phyloP scores from a whole-genome alignment of 345 rosid species.

The Zanthoxylum bungeanum region DNA sequence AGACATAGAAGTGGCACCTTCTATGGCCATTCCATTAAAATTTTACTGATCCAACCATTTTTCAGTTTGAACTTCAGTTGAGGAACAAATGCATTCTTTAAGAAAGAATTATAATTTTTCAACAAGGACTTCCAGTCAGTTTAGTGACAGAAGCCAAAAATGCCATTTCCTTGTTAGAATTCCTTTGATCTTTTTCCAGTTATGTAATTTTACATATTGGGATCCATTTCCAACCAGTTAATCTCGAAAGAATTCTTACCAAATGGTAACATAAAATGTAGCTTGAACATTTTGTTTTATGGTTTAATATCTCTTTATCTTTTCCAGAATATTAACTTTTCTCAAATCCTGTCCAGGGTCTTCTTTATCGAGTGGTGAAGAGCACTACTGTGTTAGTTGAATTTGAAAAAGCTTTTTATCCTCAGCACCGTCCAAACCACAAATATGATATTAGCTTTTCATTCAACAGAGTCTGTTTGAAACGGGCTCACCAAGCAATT shows the following conservation, averaged over 20 bases:
- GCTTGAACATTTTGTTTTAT: not conserved
- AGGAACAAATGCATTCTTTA: not conserved
- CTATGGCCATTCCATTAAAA: not conserved
- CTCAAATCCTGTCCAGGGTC: constrained; percentile 27
- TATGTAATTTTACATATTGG: not conserved
- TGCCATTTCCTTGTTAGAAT: not conserved
- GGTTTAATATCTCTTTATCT: not conserved
- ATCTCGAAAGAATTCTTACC: not conserved
- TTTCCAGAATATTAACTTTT: not conserved
- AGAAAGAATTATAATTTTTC: not conserved
- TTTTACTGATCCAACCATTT: not conserved
- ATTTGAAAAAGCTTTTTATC: constrained; percentile 30
- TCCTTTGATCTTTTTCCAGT: not conserved
- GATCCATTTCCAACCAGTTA: not conserved
- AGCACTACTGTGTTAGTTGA: constrained; percentile 27
- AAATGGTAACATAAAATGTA: not conserved
- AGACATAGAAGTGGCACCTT: not conserved
- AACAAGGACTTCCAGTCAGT: not conserved
- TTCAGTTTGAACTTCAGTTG: not conserved
- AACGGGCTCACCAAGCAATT: constrained; percentile 40
- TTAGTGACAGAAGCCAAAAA: not conserved
- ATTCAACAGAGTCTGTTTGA: constrained; percentile 39
- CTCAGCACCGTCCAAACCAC: constrained; percentile 25
- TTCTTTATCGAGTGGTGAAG: constrained; percentile 25
- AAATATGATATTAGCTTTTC: constrained; percentile 41